These are phyloP conservation scores for Carpinus viminea DNA, from an alignment of 306 rosid species.

Conservation along the genomic window DNA sequence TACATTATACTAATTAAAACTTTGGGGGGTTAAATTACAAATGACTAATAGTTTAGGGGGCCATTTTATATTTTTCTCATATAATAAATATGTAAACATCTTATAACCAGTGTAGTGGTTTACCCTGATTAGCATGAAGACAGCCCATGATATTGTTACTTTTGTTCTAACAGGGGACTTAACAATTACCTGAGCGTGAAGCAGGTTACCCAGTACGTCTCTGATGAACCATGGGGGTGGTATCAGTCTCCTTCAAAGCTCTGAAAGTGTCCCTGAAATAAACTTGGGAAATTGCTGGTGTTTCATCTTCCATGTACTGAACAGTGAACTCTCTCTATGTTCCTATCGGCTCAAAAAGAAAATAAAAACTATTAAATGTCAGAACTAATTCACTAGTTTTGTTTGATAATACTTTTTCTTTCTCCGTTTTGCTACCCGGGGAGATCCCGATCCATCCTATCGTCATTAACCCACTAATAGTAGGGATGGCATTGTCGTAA, in stretches of 20 bases:
- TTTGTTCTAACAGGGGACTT: constrained; percentile 71
- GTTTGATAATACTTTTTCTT: constrained; percentile 3
- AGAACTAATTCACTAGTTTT: constrained; percentile 5
- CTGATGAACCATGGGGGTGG: constrained; percentile 96
- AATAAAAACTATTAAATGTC: constrained; percentile 9
- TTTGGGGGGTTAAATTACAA: no score
- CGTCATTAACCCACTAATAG: no score
- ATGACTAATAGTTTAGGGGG: no score
- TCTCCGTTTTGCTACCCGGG: no score
- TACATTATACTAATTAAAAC: no score
- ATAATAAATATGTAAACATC: not conserved
- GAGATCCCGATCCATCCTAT: no score
- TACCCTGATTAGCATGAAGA: not conserved
- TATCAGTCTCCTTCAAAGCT: constrained; percentile 83
- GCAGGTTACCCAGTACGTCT: constrained; percentile 82
- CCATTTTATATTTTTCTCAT: no score
- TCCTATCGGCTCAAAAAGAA: not conserved
- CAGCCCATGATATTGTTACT: constrained; percentile 10
- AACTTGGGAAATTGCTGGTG: constrained; percentile 9
- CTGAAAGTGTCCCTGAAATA: constrained; percentile 31
- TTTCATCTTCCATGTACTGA: not conserved
- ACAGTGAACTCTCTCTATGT: not conserved
- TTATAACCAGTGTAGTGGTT: not conserved
- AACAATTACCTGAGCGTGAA: constrained; percentile 88
- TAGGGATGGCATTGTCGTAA: no score